Evolutionary conservation across 2,329 filamentous ascomycete genomes (phyloP).

Genomic region (Arthrobotrys megalospora): DNA sequence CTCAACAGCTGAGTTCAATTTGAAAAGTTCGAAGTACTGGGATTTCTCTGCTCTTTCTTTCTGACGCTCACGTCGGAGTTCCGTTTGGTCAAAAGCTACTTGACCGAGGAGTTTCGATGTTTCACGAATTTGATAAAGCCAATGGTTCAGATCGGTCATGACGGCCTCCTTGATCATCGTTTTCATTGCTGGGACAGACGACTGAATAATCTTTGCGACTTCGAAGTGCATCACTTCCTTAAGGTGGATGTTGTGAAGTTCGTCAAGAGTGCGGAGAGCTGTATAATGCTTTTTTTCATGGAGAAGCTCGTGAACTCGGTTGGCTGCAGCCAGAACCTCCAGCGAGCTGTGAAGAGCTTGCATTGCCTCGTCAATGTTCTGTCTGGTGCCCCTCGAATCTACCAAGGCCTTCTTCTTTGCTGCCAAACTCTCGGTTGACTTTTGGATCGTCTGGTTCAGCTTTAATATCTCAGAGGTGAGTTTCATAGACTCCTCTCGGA

Average conservation of each 20-base stretch:
- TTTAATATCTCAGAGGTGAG: conserved; percentile 92
- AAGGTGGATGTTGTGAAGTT: conserved; percentile 95
- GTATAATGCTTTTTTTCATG: conserved; percentile 96
- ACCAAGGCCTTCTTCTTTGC: conserved; percentile 95
- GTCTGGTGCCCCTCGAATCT: conserved; percentile 89
- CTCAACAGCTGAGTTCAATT: conserved; percentile 94
- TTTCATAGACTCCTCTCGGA: conserved; percentile 89
- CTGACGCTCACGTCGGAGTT: conserved; percentile 85
- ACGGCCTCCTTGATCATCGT: conserved; percentile 95
- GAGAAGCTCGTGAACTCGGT: conserved; percentile 92
- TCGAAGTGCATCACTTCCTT: conserved; percentile 95
- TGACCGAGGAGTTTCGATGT: conserved; percentile 96
- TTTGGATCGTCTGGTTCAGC: conserved; percentile 93
- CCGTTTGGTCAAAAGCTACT: conserved; percentile 95
- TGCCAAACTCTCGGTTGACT: conserved; percentile 92
- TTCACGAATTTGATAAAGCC: conserved; percentile 94
- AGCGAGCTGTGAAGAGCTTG: conserved; percentile 91
- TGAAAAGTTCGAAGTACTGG: conserved; percentile 82
- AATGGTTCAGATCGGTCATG: conserved; percentile 96
- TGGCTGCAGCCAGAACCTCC: conserved; percentile 91
- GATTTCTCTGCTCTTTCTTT: conserved; percentile 85
- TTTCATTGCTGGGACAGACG: conserved; percentile 92
- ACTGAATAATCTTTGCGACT: conserved; percentile 94
- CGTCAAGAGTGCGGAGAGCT: conserved; percentile 91
- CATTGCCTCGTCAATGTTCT: conserved; percentile 95